Conservation (phyloP, 805 yeast species). For the Suhomyces sp. region DNA sequence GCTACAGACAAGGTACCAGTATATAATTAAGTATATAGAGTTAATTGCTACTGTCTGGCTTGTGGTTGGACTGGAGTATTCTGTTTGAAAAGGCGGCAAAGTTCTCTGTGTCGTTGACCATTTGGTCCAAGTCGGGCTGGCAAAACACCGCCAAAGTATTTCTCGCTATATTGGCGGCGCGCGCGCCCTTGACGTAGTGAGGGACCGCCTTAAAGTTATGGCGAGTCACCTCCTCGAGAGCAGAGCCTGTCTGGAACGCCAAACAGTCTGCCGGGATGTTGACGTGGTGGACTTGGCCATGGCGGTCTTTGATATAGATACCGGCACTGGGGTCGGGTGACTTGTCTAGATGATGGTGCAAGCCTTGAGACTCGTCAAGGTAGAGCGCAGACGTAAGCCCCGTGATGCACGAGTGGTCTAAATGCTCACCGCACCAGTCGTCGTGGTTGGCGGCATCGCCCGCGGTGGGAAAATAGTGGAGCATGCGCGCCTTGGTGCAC, state of each 20-base stretch:
- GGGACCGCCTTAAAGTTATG: constrained; percentile 55
- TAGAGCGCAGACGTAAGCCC: constrained; percentile 56
- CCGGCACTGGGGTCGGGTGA: constrained; percentile 49
- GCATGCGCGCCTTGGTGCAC: constrained; percentile 54
- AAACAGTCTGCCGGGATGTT: constrained; percentile 51
- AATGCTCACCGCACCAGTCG: constrained; percentile 63
- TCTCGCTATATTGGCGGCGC: constrained; percentile 35
- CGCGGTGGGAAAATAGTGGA: constrained; percentile 49
- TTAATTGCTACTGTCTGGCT: constrained; percentile 1
- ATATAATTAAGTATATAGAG: too few species aligned
- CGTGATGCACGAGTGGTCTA: constrained; percentile 59
- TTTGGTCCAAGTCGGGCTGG: constrained; percentile 54
- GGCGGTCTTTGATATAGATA: constrained; percentile 47
- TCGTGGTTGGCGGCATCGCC: constrained; percentile 15
- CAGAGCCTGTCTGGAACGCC: constrained; percentile 61
- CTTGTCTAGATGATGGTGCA: constrained; percentile 19
- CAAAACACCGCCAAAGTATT: constrained; percentile 62
- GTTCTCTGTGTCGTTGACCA: constrained; percentile 41
- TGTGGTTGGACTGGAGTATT: constrained; percentile 41
- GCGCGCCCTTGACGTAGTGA: constrained; percentile 50
- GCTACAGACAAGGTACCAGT: too few species aligned
- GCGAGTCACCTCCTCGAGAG: constrained; percentile 49
- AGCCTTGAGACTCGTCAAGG: constrained; percentile 35
- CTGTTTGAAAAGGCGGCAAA: constrained; percentile 50
- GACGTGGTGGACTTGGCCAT: constrained; percentile 46